Evolutionary conservation across 2,329 filamentous ascomycete genomes (phyloP), one percentile per base, ranked within the genome.

Genomic region (Fusarium sp.): DNA sequence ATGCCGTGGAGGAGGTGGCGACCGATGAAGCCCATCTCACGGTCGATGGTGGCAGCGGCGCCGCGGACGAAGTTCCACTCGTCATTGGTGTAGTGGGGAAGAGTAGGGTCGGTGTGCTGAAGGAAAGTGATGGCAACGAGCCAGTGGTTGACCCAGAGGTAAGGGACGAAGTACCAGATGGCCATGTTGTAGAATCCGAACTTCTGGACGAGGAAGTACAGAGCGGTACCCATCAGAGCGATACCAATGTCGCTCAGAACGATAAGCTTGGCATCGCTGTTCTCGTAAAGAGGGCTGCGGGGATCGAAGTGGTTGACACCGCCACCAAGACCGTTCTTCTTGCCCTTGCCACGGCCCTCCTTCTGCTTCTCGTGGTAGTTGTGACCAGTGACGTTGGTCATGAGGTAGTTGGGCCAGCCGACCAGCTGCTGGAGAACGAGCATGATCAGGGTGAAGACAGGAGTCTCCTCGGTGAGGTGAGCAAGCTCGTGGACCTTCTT

Each of bases 71-170:
- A 98, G 84, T 92, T 97, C 95, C 95, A 98, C 77, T 92, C 88
- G 69, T 92, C 87, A 65, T 89, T 88, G 59, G 90, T 88, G 87
- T 98, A 98, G 87, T 98, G 95, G 65, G 95, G 95, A 47, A 98
- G 92, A 43, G 92, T 89, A 49, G 94, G 94, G 80, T 98, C 94
- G 78, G 95, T 98, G 88, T 98, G 95, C 84, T 98, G 95, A 69
- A 98, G 90, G 88, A 90, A 98, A 74, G 95, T 98, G 81, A 98
- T 98, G 80, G 94, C 94, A 73, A 98, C 94, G 59, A 98, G 92
- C 95, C 95, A 98, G 89, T 98, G 94, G 88, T 98, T 97, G 59
- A 98, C 94, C 95, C 95, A 98, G 66, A 98, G 86, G 81, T 98
- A 99, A 40, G 96, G 96, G 63, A 97, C 78, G 77, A 94, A 90